A percentile compares a stretch with the other conserved stretches of the same genome.
These are phyloP conservation scores for Megacollybia marginata DNA, from an alignment of 768 basidiomycete species.

Conservation along the genomic window DNA sequence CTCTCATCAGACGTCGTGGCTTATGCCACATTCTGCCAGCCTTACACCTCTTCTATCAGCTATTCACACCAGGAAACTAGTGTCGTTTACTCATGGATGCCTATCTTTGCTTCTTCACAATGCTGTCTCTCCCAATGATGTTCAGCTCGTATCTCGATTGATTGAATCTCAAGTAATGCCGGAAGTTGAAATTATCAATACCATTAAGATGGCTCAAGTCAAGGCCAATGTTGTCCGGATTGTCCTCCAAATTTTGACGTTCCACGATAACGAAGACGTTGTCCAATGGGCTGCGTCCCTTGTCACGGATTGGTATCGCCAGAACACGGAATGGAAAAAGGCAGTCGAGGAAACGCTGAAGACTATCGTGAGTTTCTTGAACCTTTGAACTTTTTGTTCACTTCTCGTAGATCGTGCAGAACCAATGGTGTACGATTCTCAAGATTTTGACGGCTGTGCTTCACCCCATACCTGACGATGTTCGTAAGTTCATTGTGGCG, in stretches of 20 bases:
- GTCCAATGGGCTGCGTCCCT: background rate
- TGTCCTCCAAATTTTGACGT: constrained; percentile 30
- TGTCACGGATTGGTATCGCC: constrained; percentile 7
- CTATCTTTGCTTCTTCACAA: constrained; percentile 17
- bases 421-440: constrained; percentile 35
- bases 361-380: constrained; percentile 28
- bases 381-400: background rate
- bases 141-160: constrained; percentile 24
- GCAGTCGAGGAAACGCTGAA: constrained; percentile 32
- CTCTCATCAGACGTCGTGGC: constrained; percentile 43
- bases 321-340: constrained; percentile 31
- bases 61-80: constrained; percentile 42
- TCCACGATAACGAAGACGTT: constrained; percentile 4
- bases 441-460: constrained; percentile 35
- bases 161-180: constrained; percentile 42
- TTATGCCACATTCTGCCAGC: constrained; percentile 20
- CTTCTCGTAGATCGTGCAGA: constrained; percentile 24
- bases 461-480: constrained; percentile 37
- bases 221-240: constrained; percentile 33
- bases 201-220: constrained; percentile 22
- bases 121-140: constrained; percentile 12
- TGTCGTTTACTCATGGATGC: constrained; percentile 26
- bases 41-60: constrained; percentile 38
- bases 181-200: constrained; percentile 34
- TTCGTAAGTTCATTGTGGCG: constrained; percentile 31